These are phyloP conservation scores for Suhomyces faveliae DNA, from an alignment of 805 yeast genomes.

Conservation along the genomic window DNA sequence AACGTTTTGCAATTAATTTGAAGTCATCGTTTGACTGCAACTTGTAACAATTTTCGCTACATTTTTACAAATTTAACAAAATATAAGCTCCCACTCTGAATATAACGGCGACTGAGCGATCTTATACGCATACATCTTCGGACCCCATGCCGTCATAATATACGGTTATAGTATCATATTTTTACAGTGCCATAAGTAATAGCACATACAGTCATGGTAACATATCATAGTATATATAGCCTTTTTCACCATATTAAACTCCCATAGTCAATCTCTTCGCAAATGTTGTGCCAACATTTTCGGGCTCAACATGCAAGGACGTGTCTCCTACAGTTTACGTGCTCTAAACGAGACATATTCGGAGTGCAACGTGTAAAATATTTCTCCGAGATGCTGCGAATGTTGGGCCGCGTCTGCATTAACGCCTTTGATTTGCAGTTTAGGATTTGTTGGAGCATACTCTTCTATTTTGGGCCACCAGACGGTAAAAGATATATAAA, in stretches of 20 bases:
- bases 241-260: background rate
- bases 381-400: background rate
- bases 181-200: no score
- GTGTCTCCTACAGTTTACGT: background rate
- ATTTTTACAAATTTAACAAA: background rate
- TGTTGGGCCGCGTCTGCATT: background rate
- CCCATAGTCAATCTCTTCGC: no score
- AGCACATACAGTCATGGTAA: no score
- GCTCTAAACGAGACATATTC: background rate
- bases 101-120: no score
- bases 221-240: no score
- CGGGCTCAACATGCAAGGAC: background rate
- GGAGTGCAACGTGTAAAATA: background rate
- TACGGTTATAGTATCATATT: no score
- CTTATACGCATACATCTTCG: no score
- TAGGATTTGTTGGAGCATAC: slow-evolving; percentile 1
- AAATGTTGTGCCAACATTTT: background rate
- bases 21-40: background rate
- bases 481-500: background rate
- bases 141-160: no score
- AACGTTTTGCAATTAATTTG: background rate
- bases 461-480: background rate
- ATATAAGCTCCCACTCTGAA: background rate
- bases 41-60: background rate
- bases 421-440: background rate